Evolutionary conservation across 257 asterid genomes (phyloP).

Genomic region (Datura wrightii): DNA sequence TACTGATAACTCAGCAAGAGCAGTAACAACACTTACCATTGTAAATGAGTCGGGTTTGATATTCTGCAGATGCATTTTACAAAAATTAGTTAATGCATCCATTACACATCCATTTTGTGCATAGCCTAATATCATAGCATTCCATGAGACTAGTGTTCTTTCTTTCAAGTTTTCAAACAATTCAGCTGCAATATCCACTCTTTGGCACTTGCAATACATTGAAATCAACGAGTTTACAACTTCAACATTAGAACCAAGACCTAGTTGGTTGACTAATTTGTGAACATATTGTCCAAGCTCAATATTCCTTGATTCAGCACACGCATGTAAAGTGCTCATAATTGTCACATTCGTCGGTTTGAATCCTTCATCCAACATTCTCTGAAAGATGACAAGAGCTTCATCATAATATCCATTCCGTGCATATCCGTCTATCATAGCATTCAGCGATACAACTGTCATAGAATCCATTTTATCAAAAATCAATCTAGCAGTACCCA

Average conservation of each 20-base stretch:
- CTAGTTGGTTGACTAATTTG: constrained; percentile 49
- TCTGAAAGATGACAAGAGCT: constrained; percentile 67
- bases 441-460: constrained; percentile 87
- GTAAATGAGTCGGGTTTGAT: constrained; percentile 83
- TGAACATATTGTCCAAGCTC: constrained; percentile 70
- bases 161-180: constrained; percentile 55
- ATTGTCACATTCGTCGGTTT: constrained; percentile 77
- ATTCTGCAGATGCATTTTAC: constrained; percentile 61
- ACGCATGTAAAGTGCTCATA: constrained; percentile 83
- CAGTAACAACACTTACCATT: constrained; percentile 77
- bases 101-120: constrained; percentile 71
- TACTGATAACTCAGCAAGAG: constrained; percentile 82
- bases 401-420: constrained; percentile 75
- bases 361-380: constrained; percentile 65
- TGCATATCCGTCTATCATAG: constrained; percentile 88
- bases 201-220: constrained; percentile 89
- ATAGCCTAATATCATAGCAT: constrained; percentile 83
- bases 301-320: constrained; percentile 63
- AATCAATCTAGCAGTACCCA: constrained; percentile 52
- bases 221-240: constrained; percentile 81
- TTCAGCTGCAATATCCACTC: constrained; percentile 64
- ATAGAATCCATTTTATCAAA: constrained; percentile 67
- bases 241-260: constrained; percentile 60
- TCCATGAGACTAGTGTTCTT: constrained; percentile 87
- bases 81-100: constrained; percentile 68